Evolutionary conservation across 495 filamentous ascomycete genomes (phyloP), one percentile per base, ranked within the genome.

Genomic region (Sordaria brevicollis): DNA sequence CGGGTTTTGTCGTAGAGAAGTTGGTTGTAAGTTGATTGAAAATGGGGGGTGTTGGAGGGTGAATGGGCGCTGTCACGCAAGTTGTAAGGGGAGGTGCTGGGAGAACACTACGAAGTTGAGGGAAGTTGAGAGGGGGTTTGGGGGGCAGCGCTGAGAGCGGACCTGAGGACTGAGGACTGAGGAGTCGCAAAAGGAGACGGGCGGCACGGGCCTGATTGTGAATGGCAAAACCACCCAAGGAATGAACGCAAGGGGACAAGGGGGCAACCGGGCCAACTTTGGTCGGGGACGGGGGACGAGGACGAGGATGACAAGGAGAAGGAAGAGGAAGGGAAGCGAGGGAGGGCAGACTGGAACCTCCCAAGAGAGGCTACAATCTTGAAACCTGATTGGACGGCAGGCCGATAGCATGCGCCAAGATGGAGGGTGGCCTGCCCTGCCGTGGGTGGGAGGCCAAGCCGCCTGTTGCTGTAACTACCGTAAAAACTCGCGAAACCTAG

Each of bases 61-160:
- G 70, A 70, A 73, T 68, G 74, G 71, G 73, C 70, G 71, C 73
- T 73, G 73, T 77, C 75, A 74, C 76, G 77, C 71, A 73, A 70
- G 72, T 77, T 77, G 80, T 72, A 80, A 78, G 74, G 72, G 69
- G 71, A 75, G 70, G 69, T 37, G 69, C 66, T 43, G 69, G 69
- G 37, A 54, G 57, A 21, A 57, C 19, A 25, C n/a, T 21, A 29
- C 43, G 70, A 66, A 65, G 57, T 72, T 68, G 73, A 70, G 68
- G 65, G 76, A 74, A 75, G 76, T 77, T 76, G 74, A 72, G 75
- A 76, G 71, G 73, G 70, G 72, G 72, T 66, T 66, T 70, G 70
- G 69, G 73, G 76, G 76, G 74, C 74, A 75, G 49, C 49, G 49
- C 49, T 57, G 49, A 57, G 21, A 25, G 21, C 49, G 21, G 49